Base-by-base conservation (phyloP, 371 early-diverging fungal species). In the Choanephora cucurbitarum region DNA sequence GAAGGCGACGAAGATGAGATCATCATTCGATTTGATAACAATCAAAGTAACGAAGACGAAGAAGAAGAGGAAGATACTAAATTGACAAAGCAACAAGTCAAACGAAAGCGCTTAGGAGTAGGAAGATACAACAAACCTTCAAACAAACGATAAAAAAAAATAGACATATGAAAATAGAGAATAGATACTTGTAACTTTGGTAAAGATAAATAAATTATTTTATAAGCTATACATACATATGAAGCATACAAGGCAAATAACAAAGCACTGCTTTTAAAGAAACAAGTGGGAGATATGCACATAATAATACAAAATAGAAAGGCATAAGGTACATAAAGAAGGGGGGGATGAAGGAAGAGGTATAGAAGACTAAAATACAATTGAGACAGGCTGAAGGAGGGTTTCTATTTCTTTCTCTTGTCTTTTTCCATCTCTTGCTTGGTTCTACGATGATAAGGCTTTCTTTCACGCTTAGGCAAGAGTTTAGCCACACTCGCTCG, bases 391-490 rank as follows among this genome's bases (percentile, higher is more conserved):
- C n/a, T n/a, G n/a, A n/a, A n/a, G n/a, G n/a, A n/a, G n/a, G n/a
- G n/a, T n/a, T n/a, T n/a, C n/a, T n/a, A n/a, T n/a, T n/a, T n/a
- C 6, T 14, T 47, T 15, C 18, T 22, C 14, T 47, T 24, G 14
- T 32, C n/a, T 47, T 28, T 3, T n/a, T 37, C 9, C 6, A 17
- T 9, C 15, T 39, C 31, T 51, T 51, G 14, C 33, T 57, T 41
- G 18, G 21, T 34, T 52, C 52, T 58, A 32, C 67, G 62, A 44
- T 48, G 58, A 47, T 66, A 66, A 13, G 67, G 67, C 37, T 46
- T 61, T 44, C 66, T 56, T 48, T 65, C 66, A 5, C 51, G 60
- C 39, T 65, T 65, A 1, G 61, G 61, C 5, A 61, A 22, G 9
- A 61, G 21, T 37, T 55, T 44, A 31, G 61, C 61, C 11, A 61